These are phyloP conservation scores for Rubus idaeus DNA, from an alignment of 306 rosid genomes.

Conservation along the genomic window DNA sequence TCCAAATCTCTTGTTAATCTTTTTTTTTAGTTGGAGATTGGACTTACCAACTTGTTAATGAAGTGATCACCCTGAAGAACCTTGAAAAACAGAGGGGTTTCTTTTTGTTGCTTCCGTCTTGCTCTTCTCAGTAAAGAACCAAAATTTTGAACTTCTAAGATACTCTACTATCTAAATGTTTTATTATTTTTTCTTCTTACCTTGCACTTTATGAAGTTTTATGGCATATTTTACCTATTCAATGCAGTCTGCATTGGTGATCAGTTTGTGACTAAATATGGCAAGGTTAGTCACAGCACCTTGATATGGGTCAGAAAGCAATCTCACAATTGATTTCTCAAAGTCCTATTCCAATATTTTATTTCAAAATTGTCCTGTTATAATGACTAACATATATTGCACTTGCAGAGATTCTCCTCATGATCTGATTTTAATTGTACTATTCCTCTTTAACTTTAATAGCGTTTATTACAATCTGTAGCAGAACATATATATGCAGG, in stretches of 20 bases:
- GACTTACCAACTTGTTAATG: background rate
- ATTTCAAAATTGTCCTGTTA: background rate
- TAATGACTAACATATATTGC: background rate
- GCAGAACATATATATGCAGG: background rate
- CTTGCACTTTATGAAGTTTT: background rate
- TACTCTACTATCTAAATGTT: background rate
- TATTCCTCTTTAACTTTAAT: no score
- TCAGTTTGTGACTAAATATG: background rate
- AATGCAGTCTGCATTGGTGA: background rate
- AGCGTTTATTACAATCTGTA: no score
- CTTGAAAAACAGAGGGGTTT: background rate
- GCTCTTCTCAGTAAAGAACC: background rate
- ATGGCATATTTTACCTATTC: background rate
- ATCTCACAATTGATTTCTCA: background rate
- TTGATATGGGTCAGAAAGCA: background rate
- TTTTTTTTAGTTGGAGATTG: no score
- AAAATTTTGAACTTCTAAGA: background rate
- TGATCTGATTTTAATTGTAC: no score
- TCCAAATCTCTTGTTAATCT: no score
- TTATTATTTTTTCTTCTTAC: background rate
- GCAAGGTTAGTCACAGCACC: background rate
- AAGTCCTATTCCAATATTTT: background rate
- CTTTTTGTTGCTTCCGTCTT: background rate
- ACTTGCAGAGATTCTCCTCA: background rate
- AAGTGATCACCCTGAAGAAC: background rate